Conservation (phyloP, 192 early-diverging fungal genomes). For the Gonapodya prolifera region DNA sequence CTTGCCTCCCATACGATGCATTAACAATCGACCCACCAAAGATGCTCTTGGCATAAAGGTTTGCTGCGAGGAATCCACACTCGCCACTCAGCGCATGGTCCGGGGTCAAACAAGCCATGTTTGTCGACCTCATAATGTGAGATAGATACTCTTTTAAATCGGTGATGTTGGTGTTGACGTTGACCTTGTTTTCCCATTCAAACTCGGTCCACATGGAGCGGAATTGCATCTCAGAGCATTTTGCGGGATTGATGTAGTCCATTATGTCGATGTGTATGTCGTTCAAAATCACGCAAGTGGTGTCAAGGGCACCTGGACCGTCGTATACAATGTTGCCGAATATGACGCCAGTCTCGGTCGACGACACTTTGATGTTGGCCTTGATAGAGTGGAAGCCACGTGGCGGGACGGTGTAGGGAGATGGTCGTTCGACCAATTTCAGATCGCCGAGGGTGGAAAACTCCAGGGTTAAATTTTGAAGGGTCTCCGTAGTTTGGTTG, state of each 20-base stretch:
- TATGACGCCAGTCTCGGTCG: constrained; percentile 95
- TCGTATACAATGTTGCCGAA: constrained; percentile 99
- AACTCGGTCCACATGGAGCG: constrained; percentile 98
- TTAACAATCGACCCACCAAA: constrained; percentile 64
- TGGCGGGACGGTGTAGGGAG: constrained; percentile 70
- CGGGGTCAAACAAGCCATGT: constrained; percentile 97
- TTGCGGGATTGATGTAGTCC: constrained; percentile 94
- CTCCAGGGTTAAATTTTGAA: constrained; percentile 95
- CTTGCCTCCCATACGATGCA: no score
- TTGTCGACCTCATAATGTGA: constrained; percentile 91
- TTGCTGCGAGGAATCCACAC: constrained; percentile 95
- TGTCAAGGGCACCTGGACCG: constrained; percentile 78
- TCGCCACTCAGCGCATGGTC: constrained; percentile 82
- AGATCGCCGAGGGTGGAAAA: constrained; percentile 97
- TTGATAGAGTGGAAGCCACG: constrained; percentile 91
- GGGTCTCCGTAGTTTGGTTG: constrained; percentile 87
- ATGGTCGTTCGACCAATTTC: constrained; percentile 90
- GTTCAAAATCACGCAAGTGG: constrained; percentile 86
- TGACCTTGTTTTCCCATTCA: constrained; percentile 99
- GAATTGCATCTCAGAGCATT: constrained; percentile 85
- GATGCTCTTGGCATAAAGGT: constrained; percentile 89
- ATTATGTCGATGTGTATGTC: constrained; percentile 99
- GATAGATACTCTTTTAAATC: constrained; percentile 46
- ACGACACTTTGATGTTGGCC: constrained; percentile 97
- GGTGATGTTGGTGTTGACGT: constrained; percentile 86